Evolutionary conservation across 305 asterid species (phyloP).

Genomic region (Vinca major): DNA sequence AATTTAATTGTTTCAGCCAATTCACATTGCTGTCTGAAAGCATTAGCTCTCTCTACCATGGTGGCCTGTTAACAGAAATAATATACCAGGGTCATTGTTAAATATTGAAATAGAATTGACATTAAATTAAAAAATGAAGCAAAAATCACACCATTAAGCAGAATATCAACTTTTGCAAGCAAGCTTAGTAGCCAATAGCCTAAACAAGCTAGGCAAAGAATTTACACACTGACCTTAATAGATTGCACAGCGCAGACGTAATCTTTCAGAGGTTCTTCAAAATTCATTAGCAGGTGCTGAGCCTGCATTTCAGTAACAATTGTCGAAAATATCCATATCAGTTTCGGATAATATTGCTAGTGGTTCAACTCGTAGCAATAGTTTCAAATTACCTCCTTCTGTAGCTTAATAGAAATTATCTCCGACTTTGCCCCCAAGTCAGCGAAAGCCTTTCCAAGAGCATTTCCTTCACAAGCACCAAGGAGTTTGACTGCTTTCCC

Average conservation of each 20-base stretch:
- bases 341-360: background rate
- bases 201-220: constrained; percentile 1
- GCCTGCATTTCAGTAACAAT: constrained; percentile 38
- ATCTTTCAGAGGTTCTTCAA: constrained; percentile 94
- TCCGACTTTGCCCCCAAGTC: constrained; percentile 86
- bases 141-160: background rate
- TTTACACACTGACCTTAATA: constrained; percentile 54
- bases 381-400: constrained; percentile 54
- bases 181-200: background rate
- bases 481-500: constrained; percentile 92
- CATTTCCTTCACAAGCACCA: constrained; percentile 69
- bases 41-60: constrained; percentile 76
- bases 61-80: constrained; percentile 55
- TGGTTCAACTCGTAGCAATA: background rate
- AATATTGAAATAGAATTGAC: constrained; percentile 8
- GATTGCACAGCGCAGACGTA: constrained; percentile 96
- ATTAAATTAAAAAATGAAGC: background rate
- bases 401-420: constrained; percentile 56
- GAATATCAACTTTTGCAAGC: background rate
- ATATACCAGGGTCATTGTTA: background rate
- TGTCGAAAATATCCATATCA: background rate
- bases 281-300: constrained; percentile 80
- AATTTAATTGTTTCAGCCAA: constrained; percentile 80
- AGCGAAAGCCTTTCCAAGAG: constrained; percentile 85
- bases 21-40: constrained; percentile 78